Base-by-base conservation (phyloP, 192 early-diverging fungal species). In the Podila epicladia region DNA sequence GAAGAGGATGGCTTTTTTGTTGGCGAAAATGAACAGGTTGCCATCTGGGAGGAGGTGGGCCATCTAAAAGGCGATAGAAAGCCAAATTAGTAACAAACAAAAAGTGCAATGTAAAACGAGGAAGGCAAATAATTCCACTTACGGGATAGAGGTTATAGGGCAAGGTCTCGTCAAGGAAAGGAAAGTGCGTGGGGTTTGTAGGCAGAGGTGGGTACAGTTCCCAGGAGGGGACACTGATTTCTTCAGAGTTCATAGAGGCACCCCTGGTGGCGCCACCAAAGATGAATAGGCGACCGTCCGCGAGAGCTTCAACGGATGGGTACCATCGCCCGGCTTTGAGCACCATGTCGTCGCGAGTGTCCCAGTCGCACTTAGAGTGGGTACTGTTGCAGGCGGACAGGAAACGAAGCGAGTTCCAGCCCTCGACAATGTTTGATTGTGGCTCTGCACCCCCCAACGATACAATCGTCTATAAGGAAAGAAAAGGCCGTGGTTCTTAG, bases 11-110 rank as follows among this genome's bases (percentile, higher is more conserved):
- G 83, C 76, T 33, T 83, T 72, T 15, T 66, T 82, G 63, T 74
- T 86, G 12, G 88, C 83, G 63, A 85, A 86, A 5, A 89, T 80
- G 58, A 84, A 89, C 17, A 87, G 37, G 33, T 87, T 85, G 2
- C 84, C 86, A 60, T 85, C 82, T 5, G 86, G 86, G 9, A 87
- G 57, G 28, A 84, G 71, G 69, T 85, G 82, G 2, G 76, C 82
- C 69, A 87, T 75, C 53, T 84, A 67, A 41, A 64, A 32, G 62
- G 38, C 2, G 45, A 7, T 45, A 5, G 6, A 7, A 62, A 31
- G 13, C 48, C 31, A 29, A 20, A 57, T 45, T 58, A 31, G 33
- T 22, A 22, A 2, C 2, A 33, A 9, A 6, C 2, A 4, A 4
- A 26, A 38, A 37, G 1, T 41, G 31, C n/a, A n/a, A 11, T 2